A percentile compares a stretch with the other conserved stretches of the same genome.
Conservation (phyloP, 2,329 filamentous ascomycete species). For the Neurospora sp. region DNA sequence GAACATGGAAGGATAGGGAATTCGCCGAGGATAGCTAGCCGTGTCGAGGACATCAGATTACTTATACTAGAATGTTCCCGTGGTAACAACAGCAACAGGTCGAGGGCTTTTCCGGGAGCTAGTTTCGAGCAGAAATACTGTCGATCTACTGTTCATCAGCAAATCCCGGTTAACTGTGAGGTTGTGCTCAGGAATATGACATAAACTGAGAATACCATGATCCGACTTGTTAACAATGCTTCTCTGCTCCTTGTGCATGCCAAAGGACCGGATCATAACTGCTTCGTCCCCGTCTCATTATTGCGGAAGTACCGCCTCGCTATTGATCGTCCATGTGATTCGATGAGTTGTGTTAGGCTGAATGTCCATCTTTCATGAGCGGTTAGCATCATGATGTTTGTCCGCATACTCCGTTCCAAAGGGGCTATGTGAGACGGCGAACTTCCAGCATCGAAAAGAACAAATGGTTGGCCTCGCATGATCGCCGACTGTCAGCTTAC, state of each 20-base stretch:
- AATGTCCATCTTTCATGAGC: not conserved
- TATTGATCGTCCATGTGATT: not conserved
- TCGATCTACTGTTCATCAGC: not conserved
- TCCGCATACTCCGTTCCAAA: not conserved
- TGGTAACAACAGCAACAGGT: not conserved
- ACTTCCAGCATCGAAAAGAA: not conserved
- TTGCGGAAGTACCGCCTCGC: not conserved
- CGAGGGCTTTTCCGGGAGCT: not conserved
- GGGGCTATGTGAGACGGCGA: not conserved
- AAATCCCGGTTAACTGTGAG: not conserved
- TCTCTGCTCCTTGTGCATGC: not conserved
- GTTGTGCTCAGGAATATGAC: not conserved
- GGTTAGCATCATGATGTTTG: not conserved
- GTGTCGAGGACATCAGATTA: not conserved
- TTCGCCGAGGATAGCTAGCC: not conserved
- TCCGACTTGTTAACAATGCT: not conserved
- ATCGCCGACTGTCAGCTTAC: not conserved
- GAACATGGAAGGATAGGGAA: not conserved
- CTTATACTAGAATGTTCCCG: not conserved
- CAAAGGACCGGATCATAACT: not conserved
- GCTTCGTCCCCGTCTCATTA: not conserved
- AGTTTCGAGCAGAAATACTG: not conserved
- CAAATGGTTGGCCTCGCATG: not conserved
- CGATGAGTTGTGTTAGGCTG: not conserved
- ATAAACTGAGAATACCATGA: not conserved